These are phyloP conservation scores for Diplodia sapinea DNA, from an alignment of 2,329 filamentous ascomycete species.

Conservation along the genomic window DNA sequence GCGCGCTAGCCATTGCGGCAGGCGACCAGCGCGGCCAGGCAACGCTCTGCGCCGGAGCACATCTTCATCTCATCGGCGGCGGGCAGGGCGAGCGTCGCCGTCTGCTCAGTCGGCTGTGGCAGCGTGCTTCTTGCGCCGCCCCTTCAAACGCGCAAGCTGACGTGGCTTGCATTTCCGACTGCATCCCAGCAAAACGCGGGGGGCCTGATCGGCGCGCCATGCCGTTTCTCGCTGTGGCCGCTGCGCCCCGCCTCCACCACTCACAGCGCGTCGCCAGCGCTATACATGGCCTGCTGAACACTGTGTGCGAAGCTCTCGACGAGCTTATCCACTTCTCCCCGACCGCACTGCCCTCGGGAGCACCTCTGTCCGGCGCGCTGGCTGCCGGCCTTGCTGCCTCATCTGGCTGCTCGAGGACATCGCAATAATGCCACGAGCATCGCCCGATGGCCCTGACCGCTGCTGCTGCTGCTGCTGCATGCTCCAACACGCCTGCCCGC, in stretches of 20 bases:
- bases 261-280: slow-evolving; percentile 3
- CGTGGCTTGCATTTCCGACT: slow-evolving; percentile 26
- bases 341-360: slow-evolving; percentile 6
- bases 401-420: slow-evolving; percentile 7
- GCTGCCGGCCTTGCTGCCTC: slow-evolving; percentile 22
- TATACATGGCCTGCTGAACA: slow-evolving; percentile 9
- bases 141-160: slow-evolving; percentile 29
- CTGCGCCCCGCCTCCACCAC: slow-evolving; percentile 19
- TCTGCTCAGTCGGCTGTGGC: slow-evolving; percentile 18
- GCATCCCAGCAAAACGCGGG: slow-evolving; percentile 21
- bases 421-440: slow-evolving; percentile 18
- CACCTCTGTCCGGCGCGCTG: slow-evolving; percentile 10
- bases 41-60: neutral
- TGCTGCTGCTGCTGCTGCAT: slow-evolving; percentile 1
- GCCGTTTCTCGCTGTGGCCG: slow-evolving; percentile 4
- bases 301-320: slow-evolving; percentile 1
- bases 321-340: slow-evolving; percentile 25
- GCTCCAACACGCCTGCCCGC: neutral
- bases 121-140: slow-evolving; percentile 13
- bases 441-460: slow-evolving; percentile 9
- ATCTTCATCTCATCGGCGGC: slow-evolving; percentile 22
- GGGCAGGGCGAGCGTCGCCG: slow-evolving; percentile 23
- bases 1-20: neutral
- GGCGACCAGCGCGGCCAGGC: neutral
- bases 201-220: slow-evolving; percentile 29